Evolutionary conservation across 2,329 filamentous ascomycete species (phyloP).

Genomic region (Colletotrichum siamense): DNA sequence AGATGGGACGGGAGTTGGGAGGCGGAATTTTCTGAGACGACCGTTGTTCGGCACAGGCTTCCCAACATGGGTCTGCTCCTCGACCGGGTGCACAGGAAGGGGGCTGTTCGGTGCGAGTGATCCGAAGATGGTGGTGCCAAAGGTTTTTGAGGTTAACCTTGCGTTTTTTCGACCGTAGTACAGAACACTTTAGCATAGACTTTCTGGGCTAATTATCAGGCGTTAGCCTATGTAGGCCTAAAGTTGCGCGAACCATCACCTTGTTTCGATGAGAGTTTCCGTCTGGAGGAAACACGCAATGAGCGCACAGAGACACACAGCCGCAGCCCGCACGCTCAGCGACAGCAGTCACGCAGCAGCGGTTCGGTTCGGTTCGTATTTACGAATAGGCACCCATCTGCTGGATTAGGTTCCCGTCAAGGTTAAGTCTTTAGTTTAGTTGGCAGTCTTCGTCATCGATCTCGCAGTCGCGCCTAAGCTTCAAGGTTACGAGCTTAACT

Average conservation of each 20-base stretch:
- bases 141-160: slow-evolving; percentile 5
- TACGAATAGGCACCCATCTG: background rate
- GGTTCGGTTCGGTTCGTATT: background rate
- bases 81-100: background rate
- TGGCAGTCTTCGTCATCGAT: slow-evolving; percentile 10
- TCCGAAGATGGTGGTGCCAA: background rate
- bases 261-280: background rate
- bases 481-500: background rate
- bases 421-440: background rate
- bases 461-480: background rate
- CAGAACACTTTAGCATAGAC: background rate
- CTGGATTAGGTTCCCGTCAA: background rate
- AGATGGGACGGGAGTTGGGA: slow-evolving; percentile 2
- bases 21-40: slow-evolving; percentile 2
- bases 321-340: background rate
- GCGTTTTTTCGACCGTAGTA: background rate
- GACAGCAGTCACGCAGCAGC: background rate
- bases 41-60: slow-evolving; percentile 16
- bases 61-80: background rate
- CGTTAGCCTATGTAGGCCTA: background rate
- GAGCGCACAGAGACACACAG: background rate
- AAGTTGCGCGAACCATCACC: background rate
- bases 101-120: background rate
- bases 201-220: background rate
- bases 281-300: background rate